These are phyloP conservation scores for Umbellularia californica DNA, from an alignment of 164 flowering plant species.

Conservation along the genomic window DNA sequence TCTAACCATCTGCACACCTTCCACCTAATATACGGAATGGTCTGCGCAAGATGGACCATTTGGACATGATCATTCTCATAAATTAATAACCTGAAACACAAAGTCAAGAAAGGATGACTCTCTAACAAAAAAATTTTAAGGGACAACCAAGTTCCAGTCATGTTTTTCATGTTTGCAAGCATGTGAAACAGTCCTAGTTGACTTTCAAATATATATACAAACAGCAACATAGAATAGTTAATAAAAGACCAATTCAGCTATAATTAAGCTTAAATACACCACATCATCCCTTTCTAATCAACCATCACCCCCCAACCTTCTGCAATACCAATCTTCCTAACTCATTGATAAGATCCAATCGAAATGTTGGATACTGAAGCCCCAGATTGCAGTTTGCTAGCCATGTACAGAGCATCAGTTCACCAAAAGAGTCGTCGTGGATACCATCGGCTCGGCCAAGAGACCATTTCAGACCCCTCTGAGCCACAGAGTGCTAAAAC, in stretches of 20 bases:
- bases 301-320: not conserved
- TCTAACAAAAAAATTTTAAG: too few relatives aligned
- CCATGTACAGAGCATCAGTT: not conserved
- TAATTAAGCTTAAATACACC: not conserved
- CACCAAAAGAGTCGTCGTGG: not conserved
- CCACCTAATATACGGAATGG: too few relatives aligned
- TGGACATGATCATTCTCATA: too few relatives aligned
- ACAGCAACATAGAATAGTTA: too few relatives aligned
- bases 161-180: not conserved
- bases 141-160: not conserved
- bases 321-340: not conserved
- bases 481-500: not conserved
- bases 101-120: not conserved
- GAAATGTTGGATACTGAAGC: not conserved
- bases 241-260: slow-evolving; percentile 1
- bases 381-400: not conserved
- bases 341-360: not conserved
- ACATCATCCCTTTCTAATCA: not conserved
- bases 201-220: not conserved
- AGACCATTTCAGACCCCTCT: not conserved
- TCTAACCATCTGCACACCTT: too few relatives aligned
- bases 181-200: not conserved
- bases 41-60: too few relatives aligned
- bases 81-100: not conserved
- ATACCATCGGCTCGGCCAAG: slow-evolving; percentile 3